Evolutionary conservation across 441 rosid genomes (phyloP), one percentile per base, ranked within the genome.

Genomic region (Pelargonium australe): DNA sequence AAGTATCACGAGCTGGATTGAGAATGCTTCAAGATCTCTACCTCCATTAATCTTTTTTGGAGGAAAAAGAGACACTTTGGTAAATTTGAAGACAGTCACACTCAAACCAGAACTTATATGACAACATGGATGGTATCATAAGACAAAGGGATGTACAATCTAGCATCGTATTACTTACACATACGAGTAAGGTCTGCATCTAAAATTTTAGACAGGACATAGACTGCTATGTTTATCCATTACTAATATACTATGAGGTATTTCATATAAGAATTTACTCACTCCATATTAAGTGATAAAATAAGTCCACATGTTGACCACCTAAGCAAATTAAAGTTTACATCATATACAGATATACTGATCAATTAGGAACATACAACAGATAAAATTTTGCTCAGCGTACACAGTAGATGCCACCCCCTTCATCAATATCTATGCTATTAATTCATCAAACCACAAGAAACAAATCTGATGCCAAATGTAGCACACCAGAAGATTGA

Each of bases 1-100:
- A 43, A 91, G 94, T 72, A 89, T 83, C 75, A 86, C 96, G 78
- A 94, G 85, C 78, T 94, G 96, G 68, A 94, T 82, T 7, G 99
- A 91, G 86, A 94, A 94, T 70, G 91, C 99, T 73, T 91, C 94
- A 69, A 91, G 81, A 49, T 81, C 85, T 74, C 58, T 82, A 63
- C 80, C 82, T 61, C 80, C 80, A 71, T 79, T 77, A 41, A 80
- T 78, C 99, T 94, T 67, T 75, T 69, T 70, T 4, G 6, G 76
- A 55, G 17, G 11, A 55, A 55, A 55, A 55, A 16, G 40, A 34
- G 40, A 55, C 0, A 17, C 25, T 55, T 19, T 5, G 20, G 17
- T n/a, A 53, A 53, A n/a, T 14, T 14, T 53, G 60, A 53, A 53
- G 60, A 53, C 60, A n/a, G 17, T 8, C 60, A 14, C 6, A 13